Base-by-base conservation (phyloP, 169 alveolate species). In the Eimeria sp. region DNA sequence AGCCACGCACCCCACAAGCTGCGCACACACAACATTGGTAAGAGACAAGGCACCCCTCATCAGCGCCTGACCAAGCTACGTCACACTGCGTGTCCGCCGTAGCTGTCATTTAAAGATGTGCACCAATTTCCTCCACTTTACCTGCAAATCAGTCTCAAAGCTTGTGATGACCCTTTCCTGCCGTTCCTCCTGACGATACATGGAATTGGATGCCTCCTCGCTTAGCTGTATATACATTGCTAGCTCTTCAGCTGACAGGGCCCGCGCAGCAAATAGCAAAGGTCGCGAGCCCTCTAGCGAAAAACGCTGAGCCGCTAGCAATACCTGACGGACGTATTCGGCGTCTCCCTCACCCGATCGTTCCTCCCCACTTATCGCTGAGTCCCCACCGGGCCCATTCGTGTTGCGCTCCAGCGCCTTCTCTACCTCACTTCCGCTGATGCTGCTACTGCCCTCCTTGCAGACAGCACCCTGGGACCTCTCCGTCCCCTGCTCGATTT, bases 71-170 rank as follows among this genome's bases (percentile, higher is more conserved):
- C 62, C 60, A 11, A 20, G n/a, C 3, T 13, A 78, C 66, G 18
- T 0, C 23, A n/a, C 43, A 46, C 37, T 43, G 27, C 27, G 27
- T 76, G 58, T 16, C 54, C 23, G 30, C 85, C 25, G 43, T 8
- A 27, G 14, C 43, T n/a, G 64, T 27, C 4, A 71, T 11, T 20
- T 20, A 11, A 2, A 71, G 46, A 30, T 27, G 77, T 68, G 46
- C 37, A 25, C 60, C n/a, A 43, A 80, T n/a, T 18, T 56, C 43
- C 58, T 64, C 78, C 52, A 33, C 23, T 6, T 52, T 62, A 85
- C 91, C 80, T 85, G 91, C 78, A 85, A 71, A 43, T 85, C 71
- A 68, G 91, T 85, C 91, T 85, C 91, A 52, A 85, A 85, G 78
- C 64, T 58, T n/a, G 80, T 85, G 58, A 85, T 85, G 46, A 85